Evolutionary conservation across 495 filamentous ascomycete species (phyloP), one percentile per base, ranked within the genome.

Genomic region (Talaromyces ruber): DNA sequence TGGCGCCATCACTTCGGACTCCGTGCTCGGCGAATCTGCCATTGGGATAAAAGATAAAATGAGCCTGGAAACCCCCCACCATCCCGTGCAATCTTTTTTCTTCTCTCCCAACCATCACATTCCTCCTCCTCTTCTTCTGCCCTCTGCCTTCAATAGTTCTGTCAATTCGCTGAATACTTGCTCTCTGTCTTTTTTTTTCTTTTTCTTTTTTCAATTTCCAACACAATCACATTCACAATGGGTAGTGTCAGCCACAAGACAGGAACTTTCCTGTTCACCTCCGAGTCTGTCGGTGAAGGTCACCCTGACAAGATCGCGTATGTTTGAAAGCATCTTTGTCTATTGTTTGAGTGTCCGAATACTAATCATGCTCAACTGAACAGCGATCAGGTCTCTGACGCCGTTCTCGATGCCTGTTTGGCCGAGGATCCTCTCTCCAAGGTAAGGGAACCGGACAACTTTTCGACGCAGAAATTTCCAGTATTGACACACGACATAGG

Each of bases 261-360:
- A 68, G 87, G 84, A 65, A 94, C 90, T 67, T 98, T 97, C 84
- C 87, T 97, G 68, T 98, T 98, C 88, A 98, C 93, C 76, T 98
- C 93, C 76, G 94, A 98, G 80, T 97, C 92, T 45, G 94, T 98
- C 70, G 93, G 93, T 72, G 92, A 97, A 82, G 94, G 94, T 65
- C 93, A 97, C 82, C 92, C 93, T 64, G 93, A 97, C 80, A 96
- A 97, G 87, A 96, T 96, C 73, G 91, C 90, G 84, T 87, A 73
- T 71, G 83, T 77, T 66, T 63, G 61, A 59, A 47, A 1, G 43
- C 43, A 9, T 47, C 18, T 47, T 8, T 21, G 43, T n/a, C n/a
- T 18, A 0, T 47, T 21, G 12, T 16, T 6, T 16, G 12, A 0
- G 14, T 47, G 3, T 47, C 18, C 0, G 43, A 47, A 21, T 47